Evolutionary conservation across 2,329 filamentous ascomycete species (phyloP).

Genomic region (Endothia cerciana): DNA sequence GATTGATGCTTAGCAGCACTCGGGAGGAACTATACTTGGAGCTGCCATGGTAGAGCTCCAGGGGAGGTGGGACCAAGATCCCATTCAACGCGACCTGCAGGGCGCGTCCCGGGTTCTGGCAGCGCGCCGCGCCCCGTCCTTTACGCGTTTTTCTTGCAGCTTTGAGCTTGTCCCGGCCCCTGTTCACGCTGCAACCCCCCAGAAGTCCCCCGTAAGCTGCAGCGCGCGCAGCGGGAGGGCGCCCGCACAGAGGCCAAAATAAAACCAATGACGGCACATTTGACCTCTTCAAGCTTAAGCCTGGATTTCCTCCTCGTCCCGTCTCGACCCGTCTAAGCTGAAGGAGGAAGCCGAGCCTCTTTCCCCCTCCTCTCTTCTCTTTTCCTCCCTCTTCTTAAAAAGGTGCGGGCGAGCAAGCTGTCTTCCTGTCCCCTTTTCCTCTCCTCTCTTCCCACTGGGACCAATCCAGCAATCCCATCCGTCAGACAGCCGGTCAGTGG

Average conservation of each 20-base stretch:
- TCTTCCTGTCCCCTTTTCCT: conserved; percentile 4
- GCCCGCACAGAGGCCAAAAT: conserved; percentile 6
- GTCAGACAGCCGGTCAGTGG: conserved; percentile 3
- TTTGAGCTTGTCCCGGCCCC: not conserved
- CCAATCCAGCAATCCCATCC: not conserved
- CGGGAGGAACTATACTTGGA: not conserved
- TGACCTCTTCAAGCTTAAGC: conserved; percentile 9
- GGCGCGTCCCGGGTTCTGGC: conserved; percentile 4
- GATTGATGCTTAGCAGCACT: not conserved
- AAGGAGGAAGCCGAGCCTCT: conserved; percentile 9
- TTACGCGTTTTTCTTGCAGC: conserved; percentile 19
- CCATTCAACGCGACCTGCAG: conserved; percentile 29
- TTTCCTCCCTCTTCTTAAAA: conserved; percentile 4
- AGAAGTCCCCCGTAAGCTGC: conserved; percentile 8
- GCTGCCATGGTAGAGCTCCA: not conserved
- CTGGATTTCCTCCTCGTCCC: conserved; percentile 9
- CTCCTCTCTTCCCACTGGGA: not conserved
- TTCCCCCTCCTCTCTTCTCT: not conserved
- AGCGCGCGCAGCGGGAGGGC: not conserved
- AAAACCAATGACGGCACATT: conserved; percentile 18
- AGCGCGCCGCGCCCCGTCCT: conserved; percentile 4
- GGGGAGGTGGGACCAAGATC: conserved; percentile 4
- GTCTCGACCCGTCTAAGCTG: conserved; percentile 6
- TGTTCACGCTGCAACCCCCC: not conserved
- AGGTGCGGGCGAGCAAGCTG: conserved; percentile 6